Evolutionary conservation across 1,139 yeast species (phyloP).

Genomic region (Debaryomyces sp.): DNA sequence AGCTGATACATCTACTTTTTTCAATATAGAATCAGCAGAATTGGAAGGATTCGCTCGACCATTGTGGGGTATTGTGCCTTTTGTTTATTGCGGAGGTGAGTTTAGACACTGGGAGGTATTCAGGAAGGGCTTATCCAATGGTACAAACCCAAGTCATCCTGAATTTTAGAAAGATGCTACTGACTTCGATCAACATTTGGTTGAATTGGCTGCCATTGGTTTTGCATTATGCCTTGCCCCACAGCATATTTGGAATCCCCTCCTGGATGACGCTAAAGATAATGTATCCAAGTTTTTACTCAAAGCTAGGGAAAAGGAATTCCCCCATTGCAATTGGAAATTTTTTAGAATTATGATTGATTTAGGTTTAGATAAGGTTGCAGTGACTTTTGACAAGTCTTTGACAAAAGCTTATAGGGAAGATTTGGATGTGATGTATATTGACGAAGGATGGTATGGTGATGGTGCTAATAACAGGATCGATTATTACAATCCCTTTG

Average conservation of each 20-base stretch:
- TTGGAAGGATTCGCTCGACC: slow-evolving; percentile 30
- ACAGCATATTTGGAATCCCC: slow-evolving; percentile 27
- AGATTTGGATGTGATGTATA: slow-evolving; percentile 22
- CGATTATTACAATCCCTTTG: slow-evolving; percentile 31
- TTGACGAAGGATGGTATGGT: slow-evolving; percentile 31
- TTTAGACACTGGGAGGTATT: slow-evolving; percentile 16
- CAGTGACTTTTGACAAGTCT: slow-evolving; percentile 14
- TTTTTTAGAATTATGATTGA: slow-evolving; percentile 29
- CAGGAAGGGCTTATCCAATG: slow-evolving; percentile 23
- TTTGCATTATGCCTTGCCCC: slow-evolving; percentile 23
- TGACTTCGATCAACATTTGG: slow-evolving; percentile 23
- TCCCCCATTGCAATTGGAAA: slow-evolving; percentile 25
- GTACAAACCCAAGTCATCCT: slow-evolving; percentile 25
- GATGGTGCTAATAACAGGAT: slow-evolving; percentile 25
- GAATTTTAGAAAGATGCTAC: slow-evolving; percentile 28
- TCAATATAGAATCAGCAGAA: slow-evolving; percentile 20
- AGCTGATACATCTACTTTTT: slow-evolving; percentile 18
- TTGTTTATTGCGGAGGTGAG: slow-evolving; percentile 23
- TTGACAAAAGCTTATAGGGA: slow-evolving; percentile 18
- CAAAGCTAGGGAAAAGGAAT: slow-evolving; percentile 16
- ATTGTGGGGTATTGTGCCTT: slow-evolving; percentile 30
- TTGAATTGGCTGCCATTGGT: slow-evolving; percentile 30
- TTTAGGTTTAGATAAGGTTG: slow-evolving; percentile 24
- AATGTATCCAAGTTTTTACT: slow-evolving; percentile 19
- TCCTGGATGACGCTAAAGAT: slow-evolving; percentile 17